Evolutionary conservation across 495 filamentous ascomycete species (phyloP).

Genomic region (Hypoxylon lienhwacheense): DNA sequence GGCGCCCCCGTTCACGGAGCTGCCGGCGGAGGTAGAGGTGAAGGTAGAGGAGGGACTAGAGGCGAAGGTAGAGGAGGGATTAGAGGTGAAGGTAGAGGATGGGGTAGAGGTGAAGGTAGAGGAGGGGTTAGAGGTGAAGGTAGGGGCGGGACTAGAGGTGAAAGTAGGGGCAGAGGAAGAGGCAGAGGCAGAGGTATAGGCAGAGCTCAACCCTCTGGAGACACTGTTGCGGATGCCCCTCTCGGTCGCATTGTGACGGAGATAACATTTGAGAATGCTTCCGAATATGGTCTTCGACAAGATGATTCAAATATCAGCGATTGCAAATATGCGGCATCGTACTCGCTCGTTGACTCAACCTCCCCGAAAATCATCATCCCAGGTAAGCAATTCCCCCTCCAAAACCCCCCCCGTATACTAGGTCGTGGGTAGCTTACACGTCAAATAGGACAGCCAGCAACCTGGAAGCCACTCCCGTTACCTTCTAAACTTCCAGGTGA

Average conservation of each 20-base stretch:
- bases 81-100: background rate
- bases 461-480: constrained; percentile 56
- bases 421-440: constrained; percentile 10
- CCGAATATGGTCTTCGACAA: background rate
- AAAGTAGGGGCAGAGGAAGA: background rate
- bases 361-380: constrained; percentile 54
- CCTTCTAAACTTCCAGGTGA: constrained; percentile 51
- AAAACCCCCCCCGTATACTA: background rate
- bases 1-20: too few species aligned
- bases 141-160: background rate
- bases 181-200: background rate
- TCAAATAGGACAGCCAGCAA: constrained; percentile 56
- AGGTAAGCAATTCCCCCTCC: constrained; percentile 41
- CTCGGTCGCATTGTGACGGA: constrained; percentile 25
- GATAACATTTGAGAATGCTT: constrained; percentile 4
- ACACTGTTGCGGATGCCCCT: background rate
- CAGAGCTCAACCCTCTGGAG: background rate
- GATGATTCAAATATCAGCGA: constrained; percentile 33
- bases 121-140: background rate
- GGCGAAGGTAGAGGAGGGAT: background rate
- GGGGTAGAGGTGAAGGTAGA: background rate
- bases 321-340: constrained; percentile 53
- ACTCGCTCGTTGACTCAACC: constrained; percentile 53
- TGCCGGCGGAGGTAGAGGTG: too few species aligned
- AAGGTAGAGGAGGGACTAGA: background rate